Evolutionary conservation across 768 basidiomycete species (phyloP), one percentile per base, ranked within the genome.

Genomic region (Hypholoma fasciculare): DNA sequence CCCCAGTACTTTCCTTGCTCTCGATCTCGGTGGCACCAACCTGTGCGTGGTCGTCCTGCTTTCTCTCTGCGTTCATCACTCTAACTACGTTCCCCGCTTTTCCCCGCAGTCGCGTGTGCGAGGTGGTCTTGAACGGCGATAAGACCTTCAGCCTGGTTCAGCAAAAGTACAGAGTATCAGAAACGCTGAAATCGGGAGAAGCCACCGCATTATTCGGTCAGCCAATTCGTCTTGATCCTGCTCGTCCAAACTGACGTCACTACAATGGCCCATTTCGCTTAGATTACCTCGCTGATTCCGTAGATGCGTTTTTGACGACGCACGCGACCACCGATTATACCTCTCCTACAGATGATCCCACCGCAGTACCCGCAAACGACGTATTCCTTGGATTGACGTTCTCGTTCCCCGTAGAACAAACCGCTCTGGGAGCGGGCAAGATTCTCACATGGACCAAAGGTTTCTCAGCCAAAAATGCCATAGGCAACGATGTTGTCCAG

Each of bases 281-380:
- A 97, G 97, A 98, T 77, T 99, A 98, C 76, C 90, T 99, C 64
- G 97, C 97, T 38, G 93, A 95, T 62, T 96, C 93, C 2, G 96
- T 99, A 14, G 94, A 98, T 69, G 85, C 92, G 9, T 99, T 99
- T 78, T 79, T 98, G 63, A 96, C 92, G 13, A 76, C 73, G 13
- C 75, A 79, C 57, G 73, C 80, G 34, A 75, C 76, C 19, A 73
- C 71, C 23, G 82, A 87, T 30, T 80, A 81, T 56, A 64, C 69
- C 19, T 63, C 71, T 9, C 66, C 68, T 30, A 56, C 63, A 50
- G 67, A 65, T 50, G 57, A 56, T 46, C 58, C 59, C 16, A 57
- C 47, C 17, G 57, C 60, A 12, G 63, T 60, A 16, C 37, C 67
- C 20, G 64, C 52, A 47, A 49, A 53, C 30, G 76, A 81, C 63